phyloP scores from a whole-genome alignment of 106 monocot species.

The Dioscorea dumetorum region DNA sequence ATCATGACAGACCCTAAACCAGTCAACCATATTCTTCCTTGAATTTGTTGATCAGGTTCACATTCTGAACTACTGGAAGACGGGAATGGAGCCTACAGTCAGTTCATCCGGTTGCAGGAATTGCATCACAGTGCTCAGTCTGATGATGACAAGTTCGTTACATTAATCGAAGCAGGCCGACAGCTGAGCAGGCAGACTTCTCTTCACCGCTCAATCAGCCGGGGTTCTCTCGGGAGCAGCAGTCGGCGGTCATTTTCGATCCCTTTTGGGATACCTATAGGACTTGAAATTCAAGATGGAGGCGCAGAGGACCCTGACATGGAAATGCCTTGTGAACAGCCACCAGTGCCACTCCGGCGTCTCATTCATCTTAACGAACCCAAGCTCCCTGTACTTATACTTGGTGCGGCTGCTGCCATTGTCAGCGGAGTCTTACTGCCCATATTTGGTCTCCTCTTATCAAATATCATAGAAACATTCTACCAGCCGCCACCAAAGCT shows the following conservation, averaged over 20 bases:
- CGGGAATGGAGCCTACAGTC: conserved; percentile 42
- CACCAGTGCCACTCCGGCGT: conserved; percentile 11
- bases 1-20: no score
- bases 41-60: conserved; percentile 26
- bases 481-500: conserved; percentile 23
- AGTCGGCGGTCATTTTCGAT: conserved; percentile 16
- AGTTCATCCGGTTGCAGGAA: conserved; percentile 47
- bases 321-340: not conserved
- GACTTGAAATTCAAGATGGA: conserved; percentile 1
- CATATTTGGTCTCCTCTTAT: conserved; percentile 27
- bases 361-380: conserved; percentile 31
- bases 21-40: not conserved
- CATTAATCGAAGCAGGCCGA: not conserved
- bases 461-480: conserved; percentile 19
- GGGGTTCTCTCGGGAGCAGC: conserved; percentile 22
- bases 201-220: conserved; percentile 15
- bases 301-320: not conserved
- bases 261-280: conserved; percentile 6
- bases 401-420: conserved; percentile 15
- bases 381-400: conserved; percentile 15
- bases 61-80: conserved; percentile 40
- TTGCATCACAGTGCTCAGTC: not conserved
- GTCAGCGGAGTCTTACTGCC: conserved; percentile 20
- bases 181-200: conserved; percentile 5
- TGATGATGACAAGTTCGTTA: not conserved